phyloP scores from a whole-genome alignment of 148 eudicot species.

The Arctostaphylos glauca region DNA sequence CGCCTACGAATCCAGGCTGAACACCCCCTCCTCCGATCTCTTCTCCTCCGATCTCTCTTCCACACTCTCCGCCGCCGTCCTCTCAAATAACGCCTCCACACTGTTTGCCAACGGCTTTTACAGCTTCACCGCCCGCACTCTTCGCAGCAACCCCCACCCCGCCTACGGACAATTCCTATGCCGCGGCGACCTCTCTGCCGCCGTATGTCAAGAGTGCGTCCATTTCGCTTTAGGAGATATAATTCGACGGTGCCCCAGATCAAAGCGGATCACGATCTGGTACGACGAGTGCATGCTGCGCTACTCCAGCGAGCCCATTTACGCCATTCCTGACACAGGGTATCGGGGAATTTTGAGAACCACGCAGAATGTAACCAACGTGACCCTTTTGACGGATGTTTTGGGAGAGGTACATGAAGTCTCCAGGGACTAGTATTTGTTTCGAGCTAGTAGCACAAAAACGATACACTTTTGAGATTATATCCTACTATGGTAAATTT shows the following conservation, averaged over 20 bases:
- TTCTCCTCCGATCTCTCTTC: not conserved
- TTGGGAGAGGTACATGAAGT: not conserved
- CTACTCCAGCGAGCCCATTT: slow-evolving; percentile 25
- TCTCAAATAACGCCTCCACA: not conserved
- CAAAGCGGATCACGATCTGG: slow-evolving; percentile 17
- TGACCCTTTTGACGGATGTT: not conserved
- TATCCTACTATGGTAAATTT: no score
- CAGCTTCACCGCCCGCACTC: slow-evolving; percentile 5
- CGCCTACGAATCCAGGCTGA: slow-evolving; percentile 9
- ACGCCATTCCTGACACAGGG: not conserved
- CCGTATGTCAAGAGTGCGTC: slow-evolving; percentile 25
- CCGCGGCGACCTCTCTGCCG: slow-evolving; percentile 16
- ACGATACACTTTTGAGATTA: no score
- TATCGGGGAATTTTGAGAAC: not conserved
- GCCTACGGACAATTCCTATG: slow-evolving; percentile 33
- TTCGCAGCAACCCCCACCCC: not conserved
- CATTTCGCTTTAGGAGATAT: not conserved
- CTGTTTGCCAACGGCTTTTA: not conserved
- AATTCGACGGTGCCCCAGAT: slow-evolving; percentile 3
- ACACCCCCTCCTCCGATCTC: slow-evolving; percentile 9
- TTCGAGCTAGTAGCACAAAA: not conserved
- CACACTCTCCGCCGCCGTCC: no score
- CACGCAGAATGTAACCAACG: not conserved
- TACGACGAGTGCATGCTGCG: slow-evolving; percentile 14
- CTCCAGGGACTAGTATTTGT: not conserved